phyloP scores from a whole-genome alignment of 306 rosid species.

The Quercus dentata region DNA sequence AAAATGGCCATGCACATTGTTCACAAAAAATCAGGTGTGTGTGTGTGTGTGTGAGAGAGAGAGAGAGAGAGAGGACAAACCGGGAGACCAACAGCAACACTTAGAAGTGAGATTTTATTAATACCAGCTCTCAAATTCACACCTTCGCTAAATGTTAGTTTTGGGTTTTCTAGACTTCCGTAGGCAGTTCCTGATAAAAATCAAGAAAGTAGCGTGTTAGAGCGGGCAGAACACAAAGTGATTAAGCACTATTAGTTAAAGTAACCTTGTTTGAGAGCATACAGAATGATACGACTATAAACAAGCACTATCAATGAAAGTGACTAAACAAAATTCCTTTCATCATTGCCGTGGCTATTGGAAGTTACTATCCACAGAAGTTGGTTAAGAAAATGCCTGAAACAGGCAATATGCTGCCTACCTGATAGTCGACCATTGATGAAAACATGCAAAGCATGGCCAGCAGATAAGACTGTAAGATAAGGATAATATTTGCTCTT shows the following conservation, averaged over 20 bases:
- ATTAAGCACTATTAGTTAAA: neutral
- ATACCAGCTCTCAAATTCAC: constrained; percentile 80
- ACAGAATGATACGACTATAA: neutral
- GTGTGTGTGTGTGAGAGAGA: neutral
- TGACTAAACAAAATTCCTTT: neutral
- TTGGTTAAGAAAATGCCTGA: neutral
- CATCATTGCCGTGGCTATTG: neutral
- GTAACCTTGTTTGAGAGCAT: neutral
- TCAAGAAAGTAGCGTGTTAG: constrained; percentile 17
- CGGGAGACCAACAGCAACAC: constrained; percentile 98
- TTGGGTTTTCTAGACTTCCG: constrained; percentile 86
- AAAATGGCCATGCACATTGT: neutral
- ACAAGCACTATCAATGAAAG: neutral
- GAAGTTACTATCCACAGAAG: neutral
- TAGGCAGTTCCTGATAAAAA: constrained; percentile 66
- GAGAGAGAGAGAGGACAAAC: constrained; percentile 50
- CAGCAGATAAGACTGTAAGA: constrained; percentile 83
- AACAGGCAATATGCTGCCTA: constrained; percentile 23
- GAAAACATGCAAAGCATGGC: constrained; percentile 95
- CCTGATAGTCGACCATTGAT: constrained; percentile 79
- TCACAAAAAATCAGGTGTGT: neutral
- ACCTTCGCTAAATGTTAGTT: constrained; percentile 63
- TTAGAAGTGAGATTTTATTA: constrained; percentile 83
- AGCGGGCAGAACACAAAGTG: neutral
- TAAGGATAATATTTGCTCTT: constrained; percentile 65